Evolutionary conservation across 169 alveolate species (phyloP).

Genomic region (Plasmodium coatneyi): DNA sequence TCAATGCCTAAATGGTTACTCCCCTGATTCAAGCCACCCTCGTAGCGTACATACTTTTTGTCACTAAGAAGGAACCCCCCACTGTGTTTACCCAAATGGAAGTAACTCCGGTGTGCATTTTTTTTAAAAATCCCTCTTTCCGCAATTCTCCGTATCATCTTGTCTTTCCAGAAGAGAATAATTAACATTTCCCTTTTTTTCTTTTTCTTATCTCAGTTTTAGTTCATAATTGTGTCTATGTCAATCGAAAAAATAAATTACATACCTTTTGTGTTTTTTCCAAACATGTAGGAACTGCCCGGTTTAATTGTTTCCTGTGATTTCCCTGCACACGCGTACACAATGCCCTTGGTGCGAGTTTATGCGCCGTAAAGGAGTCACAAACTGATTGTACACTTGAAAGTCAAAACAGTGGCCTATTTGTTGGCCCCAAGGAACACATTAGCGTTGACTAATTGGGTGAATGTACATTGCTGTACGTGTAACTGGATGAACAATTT

Average conservation of each 20-base stretch:
- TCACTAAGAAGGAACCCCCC: neutral
- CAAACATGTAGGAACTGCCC: neutral
- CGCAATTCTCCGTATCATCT: neutral
- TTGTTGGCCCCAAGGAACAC: neutral
- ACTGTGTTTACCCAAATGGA: neutral
- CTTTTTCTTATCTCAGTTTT: neutral
- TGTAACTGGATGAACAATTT: neutral
- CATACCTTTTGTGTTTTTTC: neutral
- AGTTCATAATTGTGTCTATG: slow-evolving; percentile 3
- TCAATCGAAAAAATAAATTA: neutral
- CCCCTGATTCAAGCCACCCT: neutral
- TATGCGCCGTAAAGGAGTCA: neutral
- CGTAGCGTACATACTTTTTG: neutral
- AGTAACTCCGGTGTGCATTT: neutral
- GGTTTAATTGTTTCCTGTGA: neutral
- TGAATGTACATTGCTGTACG: neutral
- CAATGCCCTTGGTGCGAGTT: neutral
- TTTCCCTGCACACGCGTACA: neutral
- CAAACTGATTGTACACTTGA: neutral
- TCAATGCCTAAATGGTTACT: neutral
- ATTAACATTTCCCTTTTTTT: neutral
- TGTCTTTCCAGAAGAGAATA: neutral
- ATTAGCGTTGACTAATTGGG: neutral
- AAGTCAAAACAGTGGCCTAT: neutral
- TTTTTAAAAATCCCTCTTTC: neutral